Evolutionary conservation across 2,329 filamentous ascomycete species (phyloP), one percentile per base, ranked within the genome.

Genomic region (Colletotrichum tamarilloi): DNA sequence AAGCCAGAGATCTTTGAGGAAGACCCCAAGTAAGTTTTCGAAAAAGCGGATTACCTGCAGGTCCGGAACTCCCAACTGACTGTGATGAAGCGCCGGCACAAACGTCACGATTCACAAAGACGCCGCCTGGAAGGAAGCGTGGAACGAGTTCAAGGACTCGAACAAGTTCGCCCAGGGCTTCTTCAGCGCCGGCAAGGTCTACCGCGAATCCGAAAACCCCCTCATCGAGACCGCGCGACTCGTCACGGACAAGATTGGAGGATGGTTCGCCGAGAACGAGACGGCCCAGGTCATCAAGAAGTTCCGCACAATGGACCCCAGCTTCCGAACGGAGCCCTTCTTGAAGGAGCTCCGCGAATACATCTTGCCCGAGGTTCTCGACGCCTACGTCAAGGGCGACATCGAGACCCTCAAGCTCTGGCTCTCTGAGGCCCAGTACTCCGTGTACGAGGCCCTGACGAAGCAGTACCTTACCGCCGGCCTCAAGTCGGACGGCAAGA

Each of bases 221-320:
- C 88, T 99, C 56, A 94, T 99, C 76, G 94, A 92, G 59, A 98
- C 96, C 0, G 97, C 95, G 1, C 93, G 97, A 80, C 95, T 94
- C 82, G 98, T 99, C 77, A 96, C 95, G 38, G 97, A 99, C 82
- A 91, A 93, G 71, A 92, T 99, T 52, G 95, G 94, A 59, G 95
- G 97, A 32, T 99, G 98, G 86, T 99, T 99, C 77, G 97, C 97
- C 75, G 97, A 99, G 84, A 99, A 98, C 82, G 97, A 99, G 86
- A 98, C 95, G 0, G 97, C 97, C 35, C 93, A 93, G 89, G 97
- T 99, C 46, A 97, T 98, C 86, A 98, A 98, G 87, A 97, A 96
- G 83, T 97, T 99, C 88, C 92, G 96, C 59, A 91, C 95, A 78
- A 98, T 98, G 91, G 97, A 99, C 78, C 96, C 97, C 5, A 90